phyloP scores from a whole-genome alignment of 2,329 filamentous ascomycete species.

The Pestalotiopsis sp. region DNA sequence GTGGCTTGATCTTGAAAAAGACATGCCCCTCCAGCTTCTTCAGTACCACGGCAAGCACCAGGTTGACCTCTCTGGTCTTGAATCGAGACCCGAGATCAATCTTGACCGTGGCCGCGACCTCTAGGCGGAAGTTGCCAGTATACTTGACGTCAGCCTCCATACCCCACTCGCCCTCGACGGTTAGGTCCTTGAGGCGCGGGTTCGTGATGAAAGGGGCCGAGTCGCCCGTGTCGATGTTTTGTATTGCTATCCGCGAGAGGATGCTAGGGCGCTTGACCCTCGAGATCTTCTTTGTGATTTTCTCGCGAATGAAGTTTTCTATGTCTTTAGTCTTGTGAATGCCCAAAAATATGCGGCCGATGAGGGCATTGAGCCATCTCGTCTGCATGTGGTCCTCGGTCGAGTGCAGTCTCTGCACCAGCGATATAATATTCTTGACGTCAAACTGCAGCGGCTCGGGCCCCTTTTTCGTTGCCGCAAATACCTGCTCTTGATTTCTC shows the following conservation, averaged over 20 bases:
- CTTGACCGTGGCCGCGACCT: constrained; percentile 89
- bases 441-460: constrained; percentile 79
- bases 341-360: constrained; percentile 86
- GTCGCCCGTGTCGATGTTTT: constrained; percentile 83
- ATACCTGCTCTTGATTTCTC: constrained; percentile 76
- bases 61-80: constrained; percentile 86
- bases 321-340: constrained; percentile 84
- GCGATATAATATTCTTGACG: constrained; percentile 80
- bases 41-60: constrained; percentile 83
- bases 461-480: constrained; percentile 56
- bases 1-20: constrained; percentile 86
- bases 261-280: constrained; percentile 91
- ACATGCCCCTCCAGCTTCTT: constrained; percentile 85
- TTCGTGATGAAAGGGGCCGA: constrained; percentile 88
- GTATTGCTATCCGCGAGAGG: constrained; percentile 81
- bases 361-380: constrained; percentile 89
- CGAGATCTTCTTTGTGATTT: constrained; percentile 95
- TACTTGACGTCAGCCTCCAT: constrained; percentile 89
- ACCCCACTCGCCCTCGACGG: constrained; percentile 86
- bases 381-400: constrained; percentile 90
- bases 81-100: constrained; percentile 89
- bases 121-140: constrained; percentile 83
- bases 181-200: constrained; percentile 83
- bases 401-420: constrained; percentile 89
- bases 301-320: constrained; percentile 77